These are phyloP conservation scores for Edaphochlamys debaryana DNA, from an alignment of 139 green algal species.

Conservation along the genomic window DNA sequence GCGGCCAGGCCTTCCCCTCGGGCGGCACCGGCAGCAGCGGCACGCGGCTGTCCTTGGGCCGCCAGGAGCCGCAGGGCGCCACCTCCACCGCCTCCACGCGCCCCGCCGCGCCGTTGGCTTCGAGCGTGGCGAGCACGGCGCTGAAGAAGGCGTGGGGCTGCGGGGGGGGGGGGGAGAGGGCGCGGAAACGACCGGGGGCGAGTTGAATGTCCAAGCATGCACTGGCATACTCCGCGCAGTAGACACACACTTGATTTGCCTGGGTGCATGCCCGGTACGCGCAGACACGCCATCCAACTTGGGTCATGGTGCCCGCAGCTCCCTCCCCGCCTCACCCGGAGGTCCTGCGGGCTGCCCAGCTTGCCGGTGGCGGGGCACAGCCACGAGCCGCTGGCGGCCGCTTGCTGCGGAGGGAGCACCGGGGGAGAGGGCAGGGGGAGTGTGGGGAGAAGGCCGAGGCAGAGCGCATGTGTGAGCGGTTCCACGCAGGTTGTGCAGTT, in stretches of 20 bases:
- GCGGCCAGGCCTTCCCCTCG: not conserved
- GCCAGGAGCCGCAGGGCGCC: conserved; percentile 1
- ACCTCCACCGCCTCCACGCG: conserved; percentile 32
- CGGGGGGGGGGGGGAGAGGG: not conserved
- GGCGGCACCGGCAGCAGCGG: conserved; percentile 1
- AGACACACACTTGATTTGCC: too few species aligned
- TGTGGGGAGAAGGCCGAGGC: too few species aligned
- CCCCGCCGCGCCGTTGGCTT: conserved; percentile 3
- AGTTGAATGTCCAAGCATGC: too few species aligned
- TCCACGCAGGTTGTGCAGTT: too few species aligned
- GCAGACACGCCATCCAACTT: too few species aligned
- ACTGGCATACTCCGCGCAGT: too few species aligned
- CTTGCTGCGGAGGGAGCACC: too few species aligned
- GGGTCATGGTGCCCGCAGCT: too few species aligned
- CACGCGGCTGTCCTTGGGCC: conserved; percentile 26
- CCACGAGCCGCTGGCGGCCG: not conserved
- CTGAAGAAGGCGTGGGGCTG: conserved; percentile 36
- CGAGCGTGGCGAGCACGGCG: not conserved
- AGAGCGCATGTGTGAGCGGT: too few species aligned
- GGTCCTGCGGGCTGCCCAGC: not conserved
- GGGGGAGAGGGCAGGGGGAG: too few species aligned
- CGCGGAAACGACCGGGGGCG: not conserved
- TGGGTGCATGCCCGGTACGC: too few species aligned
- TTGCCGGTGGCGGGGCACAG: conserved; percentile 15
- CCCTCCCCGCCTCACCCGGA: conserved; percentile 15